A percentile compares a stretch with the other conserved stretches of the same genome.
Conservation (phyloP, 192 early-diverging fungal genomes). For the Radiomyces spectabilis region DNA sequence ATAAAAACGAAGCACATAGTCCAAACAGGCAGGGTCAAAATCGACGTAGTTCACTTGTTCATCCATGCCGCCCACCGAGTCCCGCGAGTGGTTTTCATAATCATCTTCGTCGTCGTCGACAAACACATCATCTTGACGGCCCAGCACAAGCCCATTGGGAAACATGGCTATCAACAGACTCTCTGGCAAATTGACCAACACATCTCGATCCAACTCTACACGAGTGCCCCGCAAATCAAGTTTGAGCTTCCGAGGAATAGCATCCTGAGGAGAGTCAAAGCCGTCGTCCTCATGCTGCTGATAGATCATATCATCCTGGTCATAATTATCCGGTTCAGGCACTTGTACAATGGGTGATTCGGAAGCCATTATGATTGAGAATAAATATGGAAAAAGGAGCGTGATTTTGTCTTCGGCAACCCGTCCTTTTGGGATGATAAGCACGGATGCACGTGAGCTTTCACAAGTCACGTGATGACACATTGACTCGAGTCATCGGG, state of each 20-base stretch:
- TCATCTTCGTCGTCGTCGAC: slow-evolving; percentile 30
- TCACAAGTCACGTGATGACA: too few relatives aligned
- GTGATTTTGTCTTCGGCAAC: too few relatives aligned
- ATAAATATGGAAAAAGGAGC: too few relatives aligned
- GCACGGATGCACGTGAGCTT: too few relatives aligned
- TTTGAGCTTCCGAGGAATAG: slow-evolving; percentile 42
- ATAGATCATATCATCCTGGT: slow-evolving; percentile 21
- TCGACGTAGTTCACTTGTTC: slow-evolving; percentile 46
- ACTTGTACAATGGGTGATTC: slow-evolving; percentile 50
- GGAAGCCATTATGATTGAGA: slow-evolving; percentile 23
- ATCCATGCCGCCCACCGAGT: slow-evolving; percentile 25
- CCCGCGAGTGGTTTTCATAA: slow-evolving; percentile 32
- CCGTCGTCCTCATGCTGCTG: slow-evolving; percentile 18
- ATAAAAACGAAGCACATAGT: slow-evolving; percentile 47
- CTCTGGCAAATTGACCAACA: slow-evolving; percentile 48
- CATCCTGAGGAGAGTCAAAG: slow-evolving; percentile 14
- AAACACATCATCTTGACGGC: slow-evolving; percentile 15
- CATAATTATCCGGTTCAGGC: slow-evolving; percentile 26
- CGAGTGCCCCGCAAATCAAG: slow-evolving; percentile 52
- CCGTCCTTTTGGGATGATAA: too few relatives aligned
- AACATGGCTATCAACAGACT: slow-evolving; percentile 58
- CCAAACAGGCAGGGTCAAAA: slow-evolving; percentile 48
- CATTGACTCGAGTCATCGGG: too few relatives aligned
- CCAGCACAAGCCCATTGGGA: slow-evolving; percentile 50
- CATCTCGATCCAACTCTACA: slow-evolving; percentile 51